These are phyloP conservation scores for Aureobasidium sp. DNA, from an alignment of 2,329 filamentous ascomycete genomes.

Conservation along the genomic window DNA sequence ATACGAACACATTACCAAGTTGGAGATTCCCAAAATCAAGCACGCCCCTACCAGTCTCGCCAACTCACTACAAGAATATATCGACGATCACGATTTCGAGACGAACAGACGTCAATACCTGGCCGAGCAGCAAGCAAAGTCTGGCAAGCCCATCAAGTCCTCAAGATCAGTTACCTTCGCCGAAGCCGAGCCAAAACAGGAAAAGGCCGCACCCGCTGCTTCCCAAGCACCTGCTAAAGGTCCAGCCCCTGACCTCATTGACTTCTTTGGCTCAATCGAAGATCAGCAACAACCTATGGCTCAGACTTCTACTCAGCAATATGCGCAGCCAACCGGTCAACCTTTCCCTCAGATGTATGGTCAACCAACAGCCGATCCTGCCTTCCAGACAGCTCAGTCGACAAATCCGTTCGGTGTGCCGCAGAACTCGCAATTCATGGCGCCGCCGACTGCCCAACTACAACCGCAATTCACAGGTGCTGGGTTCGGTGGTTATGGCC, in stretches of 20 bases:
- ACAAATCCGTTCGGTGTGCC: constrained; percentile 37
- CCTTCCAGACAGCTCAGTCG: constrained; percentile 22
- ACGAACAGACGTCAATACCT: constrained; percentile 87
- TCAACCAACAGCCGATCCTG: constrained; percentile 20
- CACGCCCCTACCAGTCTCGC: constrained; percentile 91
- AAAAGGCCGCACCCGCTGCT: constrained; percentile 24
- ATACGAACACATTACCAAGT: constrained; percentile 83
- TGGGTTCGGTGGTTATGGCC: constrained; percentile 75
- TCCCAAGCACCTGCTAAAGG: constrained; percentile 44
- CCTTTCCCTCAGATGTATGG: constrained; percentile 25
- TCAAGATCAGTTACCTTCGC: background rate
- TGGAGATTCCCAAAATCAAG: constrained; percentile 95
- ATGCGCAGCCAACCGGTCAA: constrained; percentile 39
- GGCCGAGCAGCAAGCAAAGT: constrained; percentile 72
- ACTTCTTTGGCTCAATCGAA: constrained; percentile 92
- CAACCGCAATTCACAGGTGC: constrained; percentile 63
- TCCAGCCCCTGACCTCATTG: constrained; percentile 73
- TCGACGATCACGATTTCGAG: constrained; percentile 92
- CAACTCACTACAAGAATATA: constrained; percentile 84
- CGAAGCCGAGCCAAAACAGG: background rate
- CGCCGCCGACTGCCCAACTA: constrained; percentile 39
- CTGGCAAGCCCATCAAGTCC: constrained; percentile 35
- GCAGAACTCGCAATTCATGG: constrained; percentile 30
- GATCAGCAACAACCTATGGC: constrained; percentile 66
- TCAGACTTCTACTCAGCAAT: constrained; percentile 27